Percentiles rank a stretch among this genome's conserved stretches.
Evolutionary conservation across 2,329 filamentous ascomycete species (phyloP).

Genomic region (Diplodia intermedia): DNA sequence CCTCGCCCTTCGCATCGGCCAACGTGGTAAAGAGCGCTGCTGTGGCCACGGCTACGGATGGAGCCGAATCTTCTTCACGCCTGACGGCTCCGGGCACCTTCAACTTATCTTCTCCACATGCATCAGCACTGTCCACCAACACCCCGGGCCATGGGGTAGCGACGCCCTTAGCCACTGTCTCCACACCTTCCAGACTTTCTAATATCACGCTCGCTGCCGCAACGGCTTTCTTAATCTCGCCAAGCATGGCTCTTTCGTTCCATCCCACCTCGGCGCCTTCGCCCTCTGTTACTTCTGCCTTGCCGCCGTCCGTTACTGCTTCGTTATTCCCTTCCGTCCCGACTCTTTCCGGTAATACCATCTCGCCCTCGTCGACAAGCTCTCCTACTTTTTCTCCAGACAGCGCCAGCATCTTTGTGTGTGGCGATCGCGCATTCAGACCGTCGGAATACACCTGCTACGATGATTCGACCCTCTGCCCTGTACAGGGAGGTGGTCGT

Average conservation of each 20-base stretch:
- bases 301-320: not conserved
- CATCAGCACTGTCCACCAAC: constrained; percentile 5
- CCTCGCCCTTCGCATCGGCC: constrained; percentile 4
- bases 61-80: constrained; percentile 2
- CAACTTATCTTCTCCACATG: constrained; percentile 10
- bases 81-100: not conserved
- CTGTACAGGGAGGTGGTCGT: constrained; percentile 14
- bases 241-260: constrained; percentile 22
- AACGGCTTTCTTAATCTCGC: constrained; percentile 12
- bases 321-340: constrained; percentile 2
- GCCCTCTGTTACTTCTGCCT: not conserved
- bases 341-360: constrained; percentile 14
- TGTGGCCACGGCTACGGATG: constrained; percentile 16
- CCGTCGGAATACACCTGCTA: constrained; percentile 30
- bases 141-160: constrained; percentile 18
- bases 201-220: constrained; percentile 17
- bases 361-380: not conserved
- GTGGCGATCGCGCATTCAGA: constrained; percentile 13
- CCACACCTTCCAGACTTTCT: not conserved
- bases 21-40: constrained; percentile 19
- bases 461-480: constrained; percentile 19
- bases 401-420: constrained; percentile 17
- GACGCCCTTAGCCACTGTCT: not conserved
- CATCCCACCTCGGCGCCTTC: not conserved
- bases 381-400: constrained; percentile 11